Evolutionary conservation across 306 rosid genomes (phyloP), one percentile per base, ranked within the genome.

Genomic region (Mimosa bimucronata): DNA sequence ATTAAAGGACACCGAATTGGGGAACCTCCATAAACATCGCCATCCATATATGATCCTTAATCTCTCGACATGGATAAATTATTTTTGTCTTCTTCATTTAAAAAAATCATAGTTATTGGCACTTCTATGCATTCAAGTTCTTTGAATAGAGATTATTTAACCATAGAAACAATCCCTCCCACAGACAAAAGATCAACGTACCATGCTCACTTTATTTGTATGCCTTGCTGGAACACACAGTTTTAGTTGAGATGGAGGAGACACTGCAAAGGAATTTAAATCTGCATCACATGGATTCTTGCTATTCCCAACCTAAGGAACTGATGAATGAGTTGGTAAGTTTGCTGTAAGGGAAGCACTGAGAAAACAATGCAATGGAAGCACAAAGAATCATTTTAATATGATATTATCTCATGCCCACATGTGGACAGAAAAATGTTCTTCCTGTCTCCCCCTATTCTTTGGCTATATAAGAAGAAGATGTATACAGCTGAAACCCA

Each of bases 391-490:
- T n/a, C n/a, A n/a, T n/a, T n/a, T n/a, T n/a, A n/a, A n/a, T n/a
- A n/a, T n/a, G n/a, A n/a, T n/a, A 41, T 65, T 25, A 45, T 68
- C n/a, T 69, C 84, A 7, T 10, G 10, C 21, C 16, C 68, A 73
- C 78, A 86, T 73, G 34, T 7, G n/a, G n/a, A n/a, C n/a, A 67
- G 13, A 68, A 38, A 76, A 37, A n/a, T 26, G 66, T 58, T 73
- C 79, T 71, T 10, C 29, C 34, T 80, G 81, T n/a, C n/a, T n/a
- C n/a, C n/a, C n/a, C n/a, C n/a, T n/a, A n/a, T n/a, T n/a, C n/a
- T n/a, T n/a, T n/a, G 28, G 48, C 71, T 77, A 77, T 83, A 83
- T 73, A n/a, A n/a, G n/a, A 80, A 80, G 61, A 16, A 67, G 81
- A 80, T 66, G 28, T 25, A 34, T 70, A 76, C 60, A 37, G 30